Base-by-base conservation (phyloP, 208 protist genomes). In the Leishmania amazonensis region DNA sequence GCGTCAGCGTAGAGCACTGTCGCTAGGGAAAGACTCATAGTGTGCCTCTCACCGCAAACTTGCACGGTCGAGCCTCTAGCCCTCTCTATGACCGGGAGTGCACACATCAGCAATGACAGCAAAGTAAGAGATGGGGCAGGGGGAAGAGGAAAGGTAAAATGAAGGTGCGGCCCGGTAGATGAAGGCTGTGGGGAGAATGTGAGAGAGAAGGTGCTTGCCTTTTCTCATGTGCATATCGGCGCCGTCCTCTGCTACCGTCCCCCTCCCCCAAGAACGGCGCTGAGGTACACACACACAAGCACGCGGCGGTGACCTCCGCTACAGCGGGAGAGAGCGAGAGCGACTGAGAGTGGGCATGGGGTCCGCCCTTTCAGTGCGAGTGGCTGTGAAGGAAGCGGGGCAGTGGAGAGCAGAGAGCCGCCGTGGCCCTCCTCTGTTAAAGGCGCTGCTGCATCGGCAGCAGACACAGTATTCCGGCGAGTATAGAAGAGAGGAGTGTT, bases 1-100 rank as follows among this genome's bases (percentile, higher is more conserved):
- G 87, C 87, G 7, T 85, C 87, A 2, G 78, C 81, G 78, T 83
- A 87, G 51, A 83, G 65, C 21, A 78, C 60, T 8, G 81, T 67
- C 5, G 83, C 77, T n/a, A 67, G 47, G 7, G 80, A 13, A 11
- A 71, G 35, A n/a, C 71, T 51, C 82, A 81, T 85, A 24, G 45
- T 76, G 49, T 64, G 35, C n/a, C 47, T n/a, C 67, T 15, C 67
- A 9, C 11, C 11, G 13, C 64, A 70, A 70, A 24, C n/a, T 17
- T 42, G 64, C 35, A 38, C 42, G 15, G 17, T 70, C 11, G 64
- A 70, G 15, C 64, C 64, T 70, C 13, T 24, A 21, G 70, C 47
- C 31, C 42, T 58, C 71, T 72, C 1, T 8, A 13, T 72, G 31
- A 15, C 67, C 31, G 2, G 19, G 67, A 72, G 21, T 42, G 40